Evolutionary conservation across 2,329 filamentous ascomycete genomes (phyloP).

Genomic region (Neophaeococcomyces mojaviensis): DNA sequence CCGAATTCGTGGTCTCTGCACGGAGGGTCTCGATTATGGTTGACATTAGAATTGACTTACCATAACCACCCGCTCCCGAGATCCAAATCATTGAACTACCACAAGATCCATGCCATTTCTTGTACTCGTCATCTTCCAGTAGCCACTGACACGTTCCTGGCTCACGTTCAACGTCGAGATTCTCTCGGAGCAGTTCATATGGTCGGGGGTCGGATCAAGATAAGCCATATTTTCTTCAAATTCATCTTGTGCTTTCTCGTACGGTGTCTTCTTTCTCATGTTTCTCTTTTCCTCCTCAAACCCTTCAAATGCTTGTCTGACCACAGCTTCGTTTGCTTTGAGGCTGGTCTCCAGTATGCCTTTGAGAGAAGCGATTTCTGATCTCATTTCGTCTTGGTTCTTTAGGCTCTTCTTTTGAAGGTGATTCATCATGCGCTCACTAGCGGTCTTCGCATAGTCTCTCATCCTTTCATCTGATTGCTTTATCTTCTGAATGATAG

Average conservation of each 20-base stretch:
- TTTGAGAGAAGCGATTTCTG: neutral
- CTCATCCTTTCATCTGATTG: neutral
- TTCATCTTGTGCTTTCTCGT: constrained; percentile 1
- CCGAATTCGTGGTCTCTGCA: neutral
- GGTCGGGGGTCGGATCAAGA: neutral
- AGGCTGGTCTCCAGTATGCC: neutral
- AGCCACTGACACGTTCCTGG: neutral
- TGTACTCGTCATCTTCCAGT: neutral
- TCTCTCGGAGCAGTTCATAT: neutral
- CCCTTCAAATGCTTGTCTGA: neutral
- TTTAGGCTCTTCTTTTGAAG: neutral
- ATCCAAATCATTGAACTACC: neutral
- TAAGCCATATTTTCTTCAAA: neutral
- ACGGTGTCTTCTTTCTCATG: neutral
- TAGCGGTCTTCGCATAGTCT: neutral
- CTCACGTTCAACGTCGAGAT: neutral
- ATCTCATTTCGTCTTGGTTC: neutral
- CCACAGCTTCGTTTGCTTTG: neutral
- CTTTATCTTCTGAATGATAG: neutral
- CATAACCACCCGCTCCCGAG: neutral
- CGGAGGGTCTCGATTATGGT: neutral
- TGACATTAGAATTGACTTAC: neutral
- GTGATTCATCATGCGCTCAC: neutral
- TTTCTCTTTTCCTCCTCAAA: neutral
- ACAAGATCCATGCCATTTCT: neutral